These are phyloP conservation scores for Pulicaria dysenterica DNA, from an alignment of 129 eudicot genomes.

Conservation along the genomic window DNA sequence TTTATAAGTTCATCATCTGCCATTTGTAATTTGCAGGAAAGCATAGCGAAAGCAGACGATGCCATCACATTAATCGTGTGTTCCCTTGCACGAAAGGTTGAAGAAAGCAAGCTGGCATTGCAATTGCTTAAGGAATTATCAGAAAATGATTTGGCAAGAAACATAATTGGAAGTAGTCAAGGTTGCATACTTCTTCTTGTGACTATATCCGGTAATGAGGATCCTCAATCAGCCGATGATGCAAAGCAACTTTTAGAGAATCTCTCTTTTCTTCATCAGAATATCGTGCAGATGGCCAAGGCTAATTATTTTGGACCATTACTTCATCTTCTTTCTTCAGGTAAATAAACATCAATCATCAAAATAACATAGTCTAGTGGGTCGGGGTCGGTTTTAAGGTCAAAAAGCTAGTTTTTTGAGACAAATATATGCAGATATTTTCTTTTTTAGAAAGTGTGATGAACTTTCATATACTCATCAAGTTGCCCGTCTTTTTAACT, in stretches of 20 bases:
- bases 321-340: constrained; percentile 50
- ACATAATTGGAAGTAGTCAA: constrained; percentile 44
- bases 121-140: constrained; percentile 48
- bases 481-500: neutral
- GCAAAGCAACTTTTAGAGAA: constrained; percentile 48
- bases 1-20: neutral
- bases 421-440: neutral
- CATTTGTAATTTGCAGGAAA: constrained; percentile 38
- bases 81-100: constrained; percentile 54
- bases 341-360: constrained; percentile 28
- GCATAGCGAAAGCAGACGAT: constrained; percentile 36
- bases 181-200: constrained; percentile 62
- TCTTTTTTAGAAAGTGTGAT: neutral
- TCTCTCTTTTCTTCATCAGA: constrained; percentile 46
- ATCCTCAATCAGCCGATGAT: constrained; percentile 49
- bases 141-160: constrained; percentile 35
- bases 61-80: constrained; percentile 44
- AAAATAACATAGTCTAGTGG: neutral
- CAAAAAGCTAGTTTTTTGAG: neutral
- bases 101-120: constrained; percentile 56
- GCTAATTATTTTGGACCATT: constrained; percentile 53
- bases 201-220: constrained; percentile 45
- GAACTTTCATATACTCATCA: neutral
- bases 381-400: constrained; percentile 17
- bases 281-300: constrained; percentile 56